These are phyloP conservation scores for Arthrobotrys pseudoclavata DNA, from an alignment of 2,329 filamentous ascomycete genomes.

Conservation along the genomic window DNA sequence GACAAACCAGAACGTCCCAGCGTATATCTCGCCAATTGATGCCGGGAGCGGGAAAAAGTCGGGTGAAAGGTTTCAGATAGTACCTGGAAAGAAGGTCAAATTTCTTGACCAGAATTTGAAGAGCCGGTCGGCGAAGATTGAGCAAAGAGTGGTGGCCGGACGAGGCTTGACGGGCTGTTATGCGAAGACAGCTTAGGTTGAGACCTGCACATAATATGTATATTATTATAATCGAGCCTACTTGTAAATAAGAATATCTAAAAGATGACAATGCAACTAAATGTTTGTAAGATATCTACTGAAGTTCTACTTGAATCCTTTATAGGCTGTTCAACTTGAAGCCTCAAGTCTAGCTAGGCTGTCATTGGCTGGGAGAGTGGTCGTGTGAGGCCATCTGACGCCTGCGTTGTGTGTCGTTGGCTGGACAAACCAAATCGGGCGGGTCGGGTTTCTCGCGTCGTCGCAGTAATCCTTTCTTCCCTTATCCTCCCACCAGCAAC, in stretches of 20 bases:
- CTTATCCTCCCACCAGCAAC: conserved; percentile 14
- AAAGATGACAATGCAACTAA: background rate
- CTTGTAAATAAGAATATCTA: conserved; percentile 9
- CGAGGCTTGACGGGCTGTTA: conserved; percentile 59
- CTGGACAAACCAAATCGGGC: conserved; percentile 33
- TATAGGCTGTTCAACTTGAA: too few relatives aligned
- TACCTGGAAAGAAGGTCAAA: conserved; percentile 61
- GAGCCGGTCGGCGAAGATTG: conserved; percentile 56
- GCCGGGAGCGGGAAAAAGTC: conserved; percentile 59
- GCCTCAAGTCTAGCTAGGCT: too few relatives aligned
- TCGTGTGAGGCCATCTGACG: conserved; percentile 19
- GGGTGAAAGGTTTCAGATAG: conserved; percentile 62
- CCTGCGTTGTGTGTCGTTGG: conserved; percentile 55
- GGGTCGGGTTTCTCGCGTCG: conserved; percentile 45
- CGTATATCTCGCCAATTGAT: conserved; percentile 63
- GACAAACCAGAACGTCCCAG: conserved; percentile 80
- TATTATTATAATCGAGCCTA: background rate
- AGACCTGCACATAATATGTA: conserved; percentile 1
- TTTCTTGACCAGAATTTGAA: conserved; percentile 52
- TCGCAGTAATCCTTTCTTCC: conserved; percentile 31
- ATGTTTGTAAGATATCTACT: too few relatives aligned
- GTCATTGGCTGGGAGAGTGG: background rate
- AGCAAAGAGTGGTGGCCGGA: conserved; percentile 62
- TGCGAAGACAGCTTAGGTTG: conserved; percentile 34
- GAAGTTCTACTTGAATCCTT: too few relatives aligned